These are phyloP conservation scores for Yarrowia yakushimensis DNA, from an alignment of 805 yeast genomes.

Conservation along the genomic window DNA sequence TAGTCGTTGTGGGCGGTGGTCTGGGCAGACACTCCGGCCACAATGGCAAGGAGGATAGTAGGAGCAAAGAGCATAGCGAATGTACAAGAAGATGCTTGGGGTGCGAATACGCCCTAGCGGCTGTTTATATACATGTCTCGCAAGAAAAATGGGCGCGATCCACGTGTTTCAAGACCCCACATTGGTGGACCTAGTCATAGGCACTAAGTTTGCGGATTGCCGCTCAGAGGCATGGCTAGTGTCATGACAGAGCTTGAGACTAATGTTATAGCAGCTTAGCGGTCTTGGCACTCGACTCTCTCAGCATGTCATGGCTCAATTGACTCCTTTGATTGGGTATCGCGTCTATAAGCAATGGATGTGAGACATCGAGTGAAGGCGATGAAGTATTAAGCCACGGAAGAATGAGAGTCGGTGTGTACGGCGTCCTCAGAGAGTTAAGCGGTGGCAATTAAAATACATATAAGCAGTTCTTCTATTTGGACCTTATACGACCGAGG, in stretches of 20 bases:
- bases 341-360: background rate
- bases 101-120: background rate
- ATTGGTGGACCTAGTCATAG: background rate
- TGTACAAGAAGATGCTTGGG: background rate
- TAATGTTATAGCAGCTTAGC: slow-evolving; percentile 2
- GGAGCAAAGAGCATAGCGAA: background rate
- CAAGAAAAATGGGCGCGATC: background rate
- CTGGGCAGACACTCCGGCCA: slow-evolving; percentile 16
- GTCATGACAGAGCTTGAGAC: background rate
- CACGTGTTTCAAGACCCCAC: slow-evolving; percentile 7
- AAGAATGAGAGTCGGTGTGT: background rate
- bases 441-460: background rate
- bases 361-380: background rate
- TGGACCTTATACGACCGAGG: background rate
- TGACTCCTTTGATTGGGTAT: background rate
- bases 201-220: background rate
- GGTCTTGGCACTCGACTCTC: background rate
- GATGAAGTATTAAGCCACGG: background rate
- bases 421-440: background rate
- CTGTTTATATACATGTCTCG: background rate
- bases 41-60: background rate
- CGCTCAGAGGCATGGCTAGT: background rate
- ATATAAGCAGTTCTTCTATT: background rate
- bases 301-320: background rate
- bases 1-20: slow-evolving; percentile 24